These are phyloP conservation scores for Kodamaea neixiangensis DNA, from an alignment of 805 yeast species.

Conservation along the genomic window DNA sequence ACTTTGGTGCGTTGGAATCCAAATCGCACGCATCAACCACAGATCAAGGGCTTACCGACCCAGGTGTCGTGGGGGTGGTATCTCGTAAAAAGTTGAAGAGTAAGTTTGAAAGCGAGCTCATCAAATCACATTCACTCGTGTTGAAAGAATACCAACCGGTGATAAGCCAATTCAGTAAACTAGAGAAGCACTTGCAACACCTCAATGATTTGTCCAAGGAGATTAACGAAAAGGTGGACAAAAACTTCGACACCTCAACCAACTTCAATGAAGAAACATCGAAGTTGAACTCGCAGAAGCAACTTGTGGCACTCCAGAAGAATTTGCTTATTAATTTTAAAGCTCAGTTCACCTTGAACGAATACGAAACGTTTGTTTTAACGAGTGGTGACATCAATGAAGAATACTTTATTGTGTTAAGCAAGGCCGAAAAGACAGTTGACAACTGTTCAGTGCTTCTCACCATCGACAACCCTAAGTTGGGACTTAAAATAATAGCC, in stretches of 20 bases:
- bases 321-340: slow-evolving; percentile 54
- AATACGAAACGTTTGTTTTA: slow-evolving; percentile 67
- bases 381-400: slow-evolving; percentile 46
- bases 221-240: slow-evolving; percentile 43
- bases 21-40: slow-evolving; percentile 20
- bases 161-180: slow-evolving; percentile 25
- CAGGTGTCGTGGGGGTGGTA: slow-evolving; percentile 57
- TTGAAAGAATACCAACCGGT: slow-evolving; percentile 37
- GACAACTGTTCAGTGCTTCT: slow-evolving; percentile 69
- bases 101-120: slow-evolving; percentile 59
- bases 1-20: slow-evolving; percentile 32
- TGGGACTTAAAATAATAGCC: slow-evolving; percentile 66
- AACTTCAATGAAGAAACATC: slow-evolving; percentile 27
- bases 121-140: slow-evolving; percentile 49
- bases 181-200: slow-evolving; percentile 20
- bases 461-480: slow-evolving; percentile 63
- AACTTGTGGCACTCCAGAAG: slow-evolving; percentile 48
- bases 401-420: slow-evolving; percentile 61
- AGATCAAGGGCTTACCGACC: slow-evolving; percentile 42
- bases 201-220: slow-evolving; percentile 26
- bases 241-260: slow-evolving; percentile 23
- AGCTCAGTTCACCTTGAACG: slow-evolving; percentile 64
- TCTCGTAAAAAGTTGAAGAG: slow-evolving; percentile 61
- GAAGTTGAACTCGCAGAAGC: slow-evolving; percentile 31
- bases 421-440: slow-evolving; percentile 64